These are phyloP conservation scores for Verticillium longisporum DNA, from an alignment of 2,329 filamentous ascomycete species.

Conservation along the genomic window DNA sequence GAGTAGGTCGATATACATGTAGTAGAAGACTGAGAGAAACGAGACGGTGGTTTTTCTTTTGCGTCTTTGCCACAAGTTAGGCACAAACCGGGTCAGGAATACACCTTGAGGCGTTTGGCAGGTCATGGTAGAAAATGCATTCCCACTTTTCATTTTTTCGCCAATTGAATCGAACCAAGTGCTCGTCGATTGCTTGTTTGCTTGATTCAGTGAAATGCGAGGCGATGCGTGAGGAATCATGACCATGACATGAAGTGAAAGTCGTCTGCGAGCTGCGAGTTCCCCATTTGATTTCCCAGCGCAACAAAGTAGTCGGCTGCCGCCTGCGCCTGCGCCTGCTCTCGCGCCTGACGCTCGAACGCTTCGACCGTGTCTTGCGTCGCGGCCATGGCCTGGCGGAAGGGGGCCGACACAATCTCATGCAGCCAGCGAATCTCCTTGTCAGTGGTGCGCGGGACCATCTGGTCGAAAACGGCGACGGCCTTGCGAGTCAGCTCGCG, in stretches of 20 bases:
- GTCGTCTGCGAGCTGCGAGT: constrained; percentile 6
- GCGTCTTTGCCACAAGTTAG: background rate
- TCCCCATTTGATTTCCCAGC: constrained; percentile 1
- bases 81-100: background rate
- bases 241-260: background rate
- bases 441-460: background rate
- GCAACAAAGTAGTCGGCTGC: background rate
- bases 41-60: background rate
- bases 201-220: too few relatives aligned
- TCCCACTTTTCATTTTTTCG: background rate
- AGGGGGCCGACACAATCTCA: constrained; percentile 8
- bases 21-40: background rate
- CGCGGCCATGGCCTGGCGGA: constrained; percentile 6
- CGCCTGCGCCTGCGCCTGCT: constrained; percentile 1
- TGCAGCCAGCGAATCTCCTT: constrained; percentile 6
- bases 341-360: background rate
- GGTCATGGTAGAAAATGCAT: background rate
- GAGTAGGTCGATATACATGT: background rate
- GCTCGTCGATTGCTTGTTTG: too few relatives aligned
- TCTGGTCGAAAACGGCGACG: constrained; percentile 18
- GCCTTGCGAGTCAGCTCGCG: constrained; percentile 19
- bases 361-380: constrained; percentile 5
- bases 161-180: background rate
- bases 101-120: background rate
- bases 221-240: background rate